phyloP scores from a whole-genome alignment of 2,329 filamentous ascomycete genomes.

The Stachybotrys echinatus region DNA sequence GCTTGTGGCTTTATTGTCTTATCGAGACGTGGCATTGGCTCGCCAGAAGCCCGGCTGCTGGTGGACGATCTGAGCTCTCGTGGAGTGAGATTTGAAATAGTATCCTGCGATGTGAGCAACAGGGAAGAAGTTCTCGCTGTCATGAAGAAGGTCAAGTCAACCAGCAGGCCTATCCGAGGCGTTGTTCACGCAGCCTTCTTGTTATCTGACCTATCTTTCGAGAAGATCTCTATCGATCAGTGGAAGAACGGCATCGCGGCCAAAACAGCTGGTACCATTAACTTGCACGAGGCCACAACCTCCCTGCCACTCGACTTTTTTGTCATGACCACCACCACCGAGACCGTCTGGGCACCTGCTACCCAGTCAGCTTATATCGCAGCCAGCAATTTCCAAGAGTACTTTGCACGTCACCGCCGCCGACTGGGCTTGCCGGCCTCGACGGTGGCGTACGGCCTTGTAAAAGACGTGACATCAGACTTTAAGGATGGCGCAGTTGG shows the following conservation, averaged over 20 bases:
- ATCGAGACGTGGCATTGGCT: constrained; percentile 9
- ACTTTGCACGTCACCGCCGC: constrained; percentile 17
- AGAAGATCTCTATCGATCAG: constrained; percentile 8
- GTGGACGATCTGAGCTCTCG: background rate
- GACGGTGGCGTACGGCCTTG: constrained; percentile 13
- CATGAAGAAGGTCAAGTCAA: background rate
- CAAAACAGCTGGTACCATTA: constrained; percentile 17
- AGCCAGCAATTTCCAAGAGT: constrained; percentile 21
- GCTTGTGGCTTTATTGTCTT: constrained; percentile 14
- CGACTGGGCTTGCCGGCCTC: constrained; percentile 15
- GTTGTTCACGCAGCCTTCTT: background rate
- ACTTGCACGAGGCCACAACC: constrained; percentile 13
- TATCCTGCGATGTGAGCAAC: background rate
- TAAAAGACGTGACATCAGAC: constrained; percentile 11
- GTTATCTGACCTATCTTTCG: constrained; percentile 3
- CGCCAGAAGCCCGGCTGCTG: background rate
- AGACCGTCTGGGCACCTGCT: constrained; percentile 1
- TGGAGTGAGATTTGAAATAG: background rate
- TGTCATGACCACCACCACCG: constrained; percentile 9
- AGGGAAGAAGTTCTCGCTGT: background rate
- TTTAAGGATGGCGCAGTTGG: background rate
- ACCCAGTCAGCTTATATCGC: constrained; percentile 19
- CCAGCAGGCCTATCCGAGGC: background rate
- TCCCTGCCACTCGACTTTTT: constrained; percentile 19
- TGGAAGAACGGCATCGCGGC: constrained; percentile 13